phyloP scores from a whole-genome alignment of 768 basidiomycete genomes.

The Pleurotus salmoneostramineus region DNA sequence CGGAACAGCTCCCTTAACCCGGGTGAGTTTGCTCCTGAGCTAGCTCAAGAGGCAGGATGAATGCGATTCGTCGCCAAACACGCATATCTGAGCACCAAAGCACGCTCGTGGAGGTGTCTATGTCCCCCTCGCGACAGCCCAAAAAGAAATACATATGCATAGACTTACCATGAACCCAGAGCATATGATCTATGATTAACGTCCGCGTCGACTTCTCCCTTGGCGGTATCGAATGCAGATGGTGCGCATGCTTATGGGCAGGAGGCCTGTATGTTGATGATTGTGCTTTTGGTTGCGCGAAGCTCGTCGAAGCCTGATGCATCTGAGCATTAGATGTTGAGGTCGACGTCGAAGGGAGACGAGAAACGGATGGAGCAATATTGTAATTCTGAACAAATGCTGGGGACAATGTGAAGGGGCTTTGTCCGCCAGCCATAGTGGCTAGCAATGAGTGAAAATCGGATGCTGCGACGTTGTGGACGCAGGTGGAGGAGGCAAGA shows the following conservation, averaged over 20 bases:
- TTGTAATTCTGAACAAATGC: not conserved
- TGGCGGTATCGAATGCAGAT: slow-evolving; percentile 82
- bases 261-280: slow-evolving; percentile 50
- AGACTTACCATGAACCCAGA: slow-evolving; percentile 68
- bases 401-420: not conserved
- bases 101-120: no score
- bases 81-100: no score
- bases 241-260: slow-evolving; percentile 86
- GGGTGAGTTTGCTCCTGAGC: no score
- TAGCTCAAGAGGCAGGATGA: no score
- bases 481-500: not conserved
- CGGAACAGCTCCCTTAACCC: no score
- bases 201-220: slow-evolving; percentile 87
- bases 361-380: not conserved
- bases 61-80: no score
- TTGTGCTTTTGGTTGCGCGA: slow-evolving; percentile 14
- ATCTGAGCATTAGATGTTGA: not conserved
- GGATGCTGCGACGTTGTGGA: not conserved
- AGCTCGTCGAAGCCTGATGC: not conserved
- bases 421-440: not conserved
- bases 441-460: not conserved
- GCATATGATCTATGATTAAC: slow-evolving; percentile 82
- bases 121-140: not conserved
- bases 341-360: not conserved
- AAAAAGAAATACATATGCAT: not conserved